Evolutionary conservation across 805 yeast genomes (phyloP).

Genomic region (Teunomyces gatunensis): DNA sequence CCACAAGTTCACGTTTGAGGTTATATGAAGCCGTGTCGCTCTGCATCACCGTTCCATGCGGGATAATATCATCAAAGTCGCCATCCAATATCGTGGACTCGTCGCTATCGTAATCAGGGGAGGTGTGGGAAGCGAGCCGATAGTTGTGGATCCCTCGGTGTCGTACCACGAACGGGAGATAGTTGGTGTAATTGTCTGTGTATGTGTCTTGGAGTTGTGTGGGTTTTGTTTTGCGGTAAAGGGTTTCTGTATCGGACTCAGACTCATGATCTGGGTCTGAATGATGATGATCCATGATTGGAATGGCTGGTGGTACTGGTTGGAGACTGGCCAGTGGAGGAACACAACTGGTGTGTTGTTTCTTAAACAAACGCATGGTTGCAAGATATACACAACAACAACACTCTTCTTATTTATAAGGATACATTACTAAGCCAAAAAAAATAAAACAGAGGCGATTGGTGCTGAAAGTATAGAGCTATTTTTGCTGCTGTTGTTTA

Average conservation of each 20-base stretch:
- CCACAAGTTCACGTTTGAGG: slow-evolving; percentile 26
- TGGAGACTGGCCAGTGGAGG: neutral
- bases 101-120: neutral
- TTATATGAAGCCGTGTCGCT: slow-evolving; percentile 19
- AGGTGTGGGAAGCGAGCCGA: too few relatives aligned
- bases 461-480: too few relatives aligned
- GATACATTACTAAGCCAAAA: too few relatives aligned
- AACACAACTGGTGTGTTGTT: too few relatives aligned
- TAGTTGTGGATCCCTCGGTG: too few relatives aligned
- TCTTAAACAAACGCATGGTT: too few relatives aligned
- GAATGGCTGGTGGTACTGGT: too few relatives aligned
- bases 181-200: slow-evolving; percentile 35
- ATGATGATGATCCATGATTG: too few relatives aligned
- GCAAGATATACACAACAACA: too few relatives aligned
- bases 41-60: slow-evolving; percentile 15
- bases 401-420: too few relatives aligned
- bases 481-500: too few relatives aligned
- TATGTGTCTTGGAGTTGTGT: slow-evolving; percentile 35
- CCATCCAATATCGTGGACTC: slow-evolving; percentile 19
- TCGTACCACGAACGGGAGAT: slow-evolving; percentile 30
- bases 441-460: too few relatives aligned
- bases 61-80: slow-evolving; percentile 1
- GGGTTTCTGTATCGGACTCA: slow-evolving; percentile 38
- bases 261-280: slow-evolving; percentile 9
- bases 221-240: slow-evolving; percentile 16